Percentiles rank a stretch among this genome's conserved stretches.
Evolutionary conservation across 768 basidiomycete species (phyloP).

Genomic region (Lactarius psammicola): DNA sequence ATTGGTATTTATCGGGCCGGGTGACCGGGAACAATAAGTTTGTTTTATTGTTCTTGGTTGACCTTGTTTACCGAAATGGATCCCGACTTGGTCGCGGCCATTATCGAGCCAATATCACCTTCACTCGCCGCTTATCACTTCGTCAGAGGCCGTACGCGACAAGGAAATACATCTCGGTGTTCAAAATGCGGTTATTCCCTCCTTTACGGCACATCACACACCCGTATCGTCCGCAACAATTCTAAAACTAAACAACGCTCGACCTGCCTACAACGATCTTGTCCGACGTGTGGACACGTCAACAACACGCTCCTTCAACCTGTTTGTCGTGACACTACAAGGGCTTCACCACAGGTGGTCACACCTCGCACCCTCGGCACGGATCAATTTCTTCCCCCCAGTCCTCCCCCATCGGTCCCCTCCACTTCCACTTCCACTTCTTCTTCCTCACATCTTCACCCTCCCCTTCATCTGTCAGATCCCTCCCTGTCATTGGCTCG

Average conservation of each 20-base stretch:
- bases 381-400: conserved; percentile 9
- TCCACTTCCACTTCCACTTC: not conserved
- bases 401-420: conserved; percentile 1
- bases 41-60: not conserved
- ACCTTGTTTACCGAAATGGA: not conserved
- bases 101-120: conserved; percentile 52
- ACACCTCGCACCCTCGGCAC: conserved; percentile 13
- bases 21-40: conserved; percentile 13
- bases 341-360: not conserved
- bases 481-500: not conserved
- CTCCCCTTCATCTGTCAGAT: conserved; percentile 1
- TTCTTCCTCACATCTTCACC: conserved; percentile 7
- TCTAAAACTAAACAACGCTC: conserved; percentile 28
- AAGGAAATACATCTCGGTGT: conserved; percentile 42
- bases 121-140: conserved; percentile 63
- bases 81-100: conserved; percentile 45
- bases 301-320: conserved; percentile 32
- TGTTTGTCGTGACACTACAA: conserved; percentile 9
- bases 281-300: conserved; percentile 33
- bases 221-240: conserved; percentile 38
- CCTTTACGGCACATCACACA: conserved; percentile 41
- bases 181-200: conserved; percentile 53
- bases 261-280: conserved; percentile 30
- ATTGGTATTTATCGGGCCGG: conserved; percentile 9
- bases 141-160: conserved; percentile 38